These are phyloP conservation scores for Daldinia eschscholtzii DNA, from an alignment of 2,329 filamentous ascomycete genomes.

Conservation along the genomic window DNA sequence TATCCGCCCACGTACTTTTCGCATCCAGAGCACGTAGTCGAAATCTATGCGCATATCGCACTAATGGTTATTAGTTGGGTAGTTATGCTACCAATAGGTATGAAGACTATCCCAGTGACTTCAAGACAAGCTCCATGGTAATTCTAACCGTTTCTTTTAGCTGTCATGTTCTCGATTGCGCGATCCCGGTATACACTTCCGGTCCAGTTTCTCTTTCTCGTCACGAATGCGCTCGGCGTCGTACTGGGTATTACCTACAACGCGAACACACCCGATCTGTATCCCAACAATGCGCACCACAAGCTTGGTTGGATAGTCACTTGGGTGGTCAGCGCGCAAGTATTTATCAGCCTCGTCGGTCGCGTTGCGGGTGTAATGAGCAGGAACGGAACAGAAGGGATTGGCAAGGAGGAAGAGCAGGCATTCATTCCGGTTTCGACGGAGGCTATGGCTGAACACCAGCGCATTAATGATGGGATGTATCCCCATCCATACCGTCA, in stretches of 20 bases:
- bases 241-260: conserved; percentile 80
- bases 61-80: conserved; percentile 79
- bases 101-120: conserved; percentile 23
- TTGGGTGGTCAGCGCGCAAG: conserved; percentile 77
- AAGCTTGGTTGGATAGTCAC: conserved; percentile 88
- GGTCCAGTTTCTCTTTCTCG: conserved; percentile 76
- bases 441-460: conserved; percentile 66
- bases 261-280: conserved; percentile 84
- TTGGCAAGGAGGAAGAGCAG: conserved; percentile 61
- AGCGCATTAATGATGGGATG: conserved; percentile 57
- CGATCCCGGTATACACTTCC: conserved; percentile 79
- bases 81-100: conserved; percentile 76
- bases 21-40: conserved; percentile 54
- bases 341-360: conserved; percentile 75
- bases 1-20: conserved; percentile 57
- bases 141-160: conserved; percentile 58
- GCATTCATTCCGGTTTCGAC: conserved; percentile 74
- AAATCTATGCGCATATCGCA: conserved; percentile 70
- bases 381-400: conserved; percentile 26
- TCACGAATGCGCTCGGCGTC: conserved; percentile 73
- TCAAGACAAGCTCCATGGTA: background rate
- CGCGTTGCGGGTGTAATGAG: conserved; percentile 65
- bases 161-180: conserved; percentile 86
- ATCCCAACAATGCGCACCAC: conserved; percentile 88
- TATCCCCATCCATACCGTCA: conserved; percentile 62